These are phyloP conservation scores for Trypanosoma boissoni DNA, from an alignment of 208 protist genomes.

Conservation along the genomic window DNA sequence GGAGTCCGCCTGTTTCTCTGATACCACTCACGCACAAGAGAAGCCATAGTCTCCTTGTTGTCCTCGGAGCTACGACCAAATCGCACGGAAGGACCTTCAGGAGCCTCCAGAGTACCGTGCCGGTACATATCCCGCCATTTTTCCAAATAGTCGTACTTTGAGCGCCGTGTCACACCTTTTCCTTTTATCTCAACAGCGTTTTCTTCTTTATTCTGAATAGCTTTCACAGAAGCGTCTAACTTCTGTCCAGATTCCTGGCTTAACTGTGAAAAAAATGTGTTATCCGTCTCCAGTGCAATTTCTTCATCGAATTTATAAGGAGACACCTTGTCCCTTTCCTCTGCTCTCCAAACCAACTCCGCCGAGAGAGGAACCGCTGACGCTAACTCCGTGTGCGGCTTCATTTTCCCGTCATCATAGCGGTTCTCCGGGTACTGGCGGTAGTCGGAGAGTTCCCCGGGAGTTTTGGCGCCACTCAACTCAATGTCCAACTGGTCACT, in stretches of 20 bases:
- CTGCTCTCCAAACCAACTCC: conserved; percentile 80
- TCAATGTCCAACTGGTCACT: conserved; percentile 86
- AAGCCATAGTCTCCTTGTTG: conserved; percentile 65
- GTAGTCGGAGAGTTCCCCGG: conserved; percentile 73
- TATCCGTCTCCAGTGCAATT: conserved; percentile 79
- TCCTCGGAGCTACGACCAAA: conserved; percentile 78
- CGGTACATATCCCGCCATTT: conserved; percentile 92
- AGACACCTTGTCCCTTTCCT: conserved; percentile 60
- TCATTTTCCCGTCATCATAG: conserved; percentile 64
- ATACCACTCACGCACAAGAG: conserved; percentile 78
- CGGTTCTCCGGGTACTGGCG: conserved; percentile 54
- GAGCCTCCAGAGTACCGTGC: conserved; percentile 83
- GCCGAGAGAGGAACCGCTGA: conserved; percentile 51
- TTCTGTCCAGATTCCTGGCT: conserved; percentile 41
- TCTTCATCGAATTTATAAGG: conserved; percentile 87
- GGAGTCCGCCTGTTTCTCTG: conserved; percentile 49
- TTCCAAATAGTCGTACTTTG: conserved; percentile 88
- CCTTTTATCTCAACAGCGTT: conserved; percentile 46
- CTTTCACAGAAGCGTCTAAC: conserved; percentile 50
- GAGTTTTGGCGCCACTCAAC: conserved; percentile 50
- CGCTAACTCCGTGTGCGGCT: conserved; percentile 71
- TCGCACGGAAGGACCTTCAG: conserved; percentile 57
- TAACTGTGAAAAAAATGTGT: conserved; percentile 72
- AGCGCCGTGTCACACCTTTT: conserved; percentile 56
- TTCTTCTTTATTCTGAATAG: conserved; percentile 57